A percentile compares a stretch with the other conserved stretches of the same genome.
These are phyloP conservation scores for Amaranthus palmeri DNA, from an alignment of 148 eudicot genomes.

Conservation along the genomic window DNA sequence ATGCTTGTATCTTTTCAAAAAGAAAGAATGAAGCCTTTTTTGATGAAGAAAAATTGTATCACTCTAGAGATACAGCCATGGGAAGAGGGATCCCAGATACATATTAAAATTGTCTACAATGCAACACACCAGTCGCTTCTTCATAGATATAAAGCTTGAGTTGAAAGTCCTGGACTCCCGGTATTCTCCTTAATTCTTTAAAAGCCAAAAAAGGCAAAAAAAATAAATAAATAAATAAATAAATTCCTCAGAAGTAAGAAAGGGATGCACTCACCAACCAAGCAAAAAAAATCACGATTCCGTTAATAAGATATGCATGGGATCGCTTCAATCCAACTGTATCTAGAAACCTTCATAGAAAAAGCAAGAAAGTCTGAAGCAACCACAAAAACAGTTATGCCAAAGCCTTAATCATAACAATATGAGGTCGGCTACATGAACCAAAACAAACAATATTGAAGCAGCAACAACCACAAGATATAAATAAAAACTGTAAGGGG, in stretches of 20 bases:
- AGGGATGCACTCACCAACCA: slow-evolving; percentile 77
- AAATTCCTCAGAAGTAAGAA: not conserved
- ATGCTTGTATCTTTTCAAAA: not conserved
- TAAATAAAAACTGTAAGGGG: not conserved
- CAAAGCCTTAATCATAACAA: too few species aligned
- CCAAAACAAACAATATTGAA: not conserved
- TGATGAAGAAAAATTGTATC: too few species aligned
- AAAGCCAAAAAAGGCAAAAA: not conserved
- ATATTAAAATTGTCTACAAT: too few species aligned
- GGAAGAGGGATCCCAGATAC: too few species aligned
- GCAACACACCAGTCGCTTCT: not conserved
- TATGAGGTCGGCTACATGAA: too few species aligned
- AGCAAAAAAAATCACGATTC: slow-evolving; percentile 77
- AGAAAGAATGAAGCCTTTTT: too few species aligned
- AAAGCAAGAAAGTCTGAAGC: not conserved
- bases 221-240: too few species aligned
- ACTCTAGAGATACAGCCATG: too few species aligned
- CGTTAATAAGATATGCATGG: slow-evolving; percentile 79
- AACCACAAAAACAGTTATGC: not conserved
- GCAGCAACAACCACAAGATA: not conserved
- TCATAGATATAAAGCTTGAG: not conserved
- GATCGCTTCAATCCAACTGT: slow-evolving; percentile 89
- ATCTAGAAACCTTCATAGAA: slow-evolving; percentile 76
- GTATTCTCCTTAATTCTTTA: not conserved
- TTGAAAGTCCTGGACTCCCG: not conserved